These are phyloP conservation scores for Lippia alba DNA, from an alignment of 305 asterid species.

Conservation along the genomic window DNA sequence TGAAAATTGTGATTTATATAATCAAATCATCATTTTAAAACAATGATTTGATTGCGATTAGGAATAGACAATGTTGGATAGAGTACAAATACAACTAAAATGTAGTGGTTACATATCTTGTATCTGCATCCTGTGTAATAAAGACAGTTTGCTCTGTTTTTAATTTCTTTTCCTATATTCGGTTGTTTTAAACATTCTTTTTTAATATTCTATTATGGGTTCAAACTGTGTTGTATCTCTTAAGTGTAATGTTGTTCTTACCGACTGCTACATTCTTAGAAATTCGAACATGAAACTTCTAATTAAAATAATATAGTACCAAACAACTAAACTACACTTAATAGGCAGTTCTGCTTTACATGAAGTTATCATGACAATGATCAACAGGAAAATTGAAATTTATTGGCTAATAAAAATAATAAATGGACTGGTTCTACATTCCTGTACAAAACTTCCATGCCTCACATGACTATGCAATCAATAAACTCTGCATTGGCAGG, in stretches of 20 bases:
- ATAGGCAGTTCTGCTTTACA: too few species aligned
- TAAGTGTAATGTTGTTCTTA: too few species aligned
- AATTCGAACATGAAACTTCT: too few species aligned
- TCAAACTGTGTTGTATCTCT: too few species aligned
- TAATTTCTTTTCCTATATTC: too few species aligned
- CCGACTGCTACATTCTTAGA: too few species aligned
- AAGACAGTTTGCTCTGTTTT: background rate
- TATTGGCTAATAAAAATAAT: conserved; percentile 48
- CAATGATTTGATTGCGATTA: background rate
- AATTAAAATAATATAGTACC: too few species aligned
- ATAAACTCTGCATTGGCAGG: conserved; percentile 45
- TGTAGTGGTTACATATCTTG: background rate
- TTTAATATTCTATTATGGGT: too few species aligned
- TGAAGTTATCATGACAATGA: too few species aligned
- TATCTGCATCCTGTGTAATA: background rate
- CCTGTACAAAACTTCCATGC: conserved; percentile 52
- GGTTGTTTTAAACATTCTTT: background rate
- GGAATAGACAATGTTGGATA: background rate
- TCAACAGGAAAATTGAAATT: conserved; percentile 34
- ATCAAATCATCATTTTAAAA: conserved; percentile 2
- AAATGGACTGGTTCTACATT: conserved; percentile 42
- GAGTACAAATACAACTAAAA: background rate
- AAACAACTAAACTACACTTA: too few species aligned
- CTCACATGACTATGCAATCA: conserved; percentile 37
- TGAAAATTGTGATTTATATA: background rate